Percentiles rank a stretch among this genome's conserved stretches.
These are phyloP conservation scores for Boletus reticulatus DNA, from an alignment of 768 basidiomycete genomes.

Conservation along the genomic window DNA sequence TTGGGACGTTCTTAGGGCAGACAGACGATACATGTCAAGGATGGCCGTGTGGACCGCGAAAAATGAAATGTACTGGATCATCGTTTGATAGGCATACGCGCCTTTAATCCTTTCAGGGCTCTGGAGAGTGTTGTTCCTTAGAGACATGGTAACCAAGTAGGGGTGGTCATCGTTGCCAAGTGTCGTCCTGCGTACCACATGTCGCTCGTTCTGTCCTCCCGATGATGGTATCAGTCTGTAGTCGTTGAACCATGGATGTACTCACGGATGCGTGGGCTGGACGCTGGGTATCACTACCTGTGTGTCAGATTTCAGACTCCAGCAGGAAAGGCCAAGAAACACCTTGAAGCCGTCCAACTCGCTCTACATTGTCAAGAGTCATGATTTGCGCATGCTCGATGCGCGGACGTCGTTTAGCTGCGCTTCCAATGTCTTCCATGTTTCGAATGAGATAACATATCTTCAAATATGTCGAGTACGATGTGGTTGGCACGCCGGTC, in stretches of 20 bases:
- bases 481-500: slow-evolving; percentile 86
- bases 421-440: slow-evolving; percentile 23
- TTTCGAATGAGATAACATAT: slow-evolving; percentile 39
- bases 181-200: slow-evolving; percentile 91
- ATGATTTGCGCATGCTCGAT: slow-evolving; percentile 96
- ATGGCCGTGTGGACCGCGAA: background rate
- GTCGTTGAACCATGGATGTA: background rate
- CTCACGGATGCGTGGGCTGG: slow-evolving; percentile 89
- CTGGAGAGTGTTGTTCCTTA: slow-evolving; percentile 35
- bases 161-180: slow-evolving; percentile 45
- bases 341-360: slow-evolving; percentile 76
- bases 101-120: slow-evolving; percentile 80
- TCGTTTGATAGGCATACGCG: slow-evolving; percentile 85
- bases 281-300: slow-evolving; percentile 80
- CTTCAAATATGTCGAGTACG: slow-evolving; percentile 81
- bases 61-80: slow-evolving; percentile 57
- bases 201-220: slow-evolving; percentile 65
- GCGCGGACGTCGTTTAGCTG: slow-evolving; percentile 59
- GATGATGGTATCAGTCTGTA: background rate
- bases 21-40: too few species aligned
- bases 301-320: background rate
- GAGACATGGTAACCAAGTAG: background rate
- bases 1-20: slow-evolving; percentile 43
- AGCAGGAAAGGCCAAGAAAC: slow-evolving; percentile 16
- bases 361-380: slow-evolving; percentile 60